phyloP scores from a whole-genome alignment of 352 stramenopile species.

The Phytophthora pinifolia region DNA sequence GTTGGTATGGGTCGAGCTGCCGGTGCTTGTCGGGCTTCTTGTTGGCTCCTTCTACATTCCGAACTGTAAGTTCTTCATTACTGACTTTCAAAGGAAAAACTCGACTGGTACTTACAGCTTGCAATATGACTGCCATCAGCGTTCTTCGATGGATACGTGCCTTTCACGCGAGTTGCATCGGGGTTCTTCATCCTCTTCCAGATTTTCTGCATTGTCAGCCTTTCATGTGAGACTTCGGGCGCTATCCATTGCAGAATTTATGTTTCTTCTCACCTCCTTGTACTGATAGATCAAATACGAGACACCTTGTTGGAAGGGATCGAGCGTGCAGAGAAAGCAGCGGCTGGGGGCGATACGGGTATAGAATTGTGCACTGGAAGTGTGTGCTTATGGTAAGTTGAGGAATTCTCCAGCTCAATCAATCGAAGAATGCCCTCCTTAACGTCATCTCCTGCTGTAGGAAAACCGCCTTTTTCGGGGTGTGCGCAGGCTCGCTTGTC shows the following conservation, averaged over 20 bases:
- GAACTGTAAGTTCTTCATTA: slow-evolving; percentile 32
- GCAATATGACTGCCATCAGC: slow-evolving; percentile 17
- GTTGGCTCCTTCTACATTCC: slow-evolving; percentile 78
- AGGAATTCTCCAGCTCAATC: background rate
- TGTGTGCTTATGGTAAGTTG: slow-evolving; percentile 23
- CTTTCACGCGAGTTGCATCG: slow-evolving; percentile 55
- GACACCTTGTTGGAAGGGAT: slow-evolving; percentile 58
- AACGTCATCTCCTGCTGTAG: slow-evolving; percentile 1
- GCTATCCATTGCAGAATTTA: background rate
- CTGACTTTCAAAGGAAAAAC: background rate
- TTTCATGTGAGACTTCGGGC: slow-evolving; percentile 51
- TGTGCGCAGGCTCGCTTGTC: slow-evolving; percentile 66
- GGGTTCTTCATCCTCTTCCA: slow-evolving; percentile 80
- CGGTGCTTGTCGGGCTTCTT: slow-evolving; percentile 50
- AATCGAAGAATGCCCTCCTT: background rate
- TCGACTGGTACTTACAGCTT: background rate
- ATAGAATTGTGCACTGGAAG: slow-evolving; percentile 7
- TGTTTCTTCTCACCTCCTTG: background rate
- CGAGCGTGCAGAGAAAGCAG: slow-evolving; percentile 34
- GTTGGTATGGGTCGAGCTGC: slow-evolving; percentile 43
- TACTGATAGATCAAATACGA: slow-evolving; percentile 52
- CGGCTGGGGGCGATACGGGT: slow-evolving; percentile 5
- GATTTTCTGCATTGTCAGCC: slow-evolving; percentile 77
- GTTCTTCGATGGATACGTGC: slow-evolving; percentile 69
- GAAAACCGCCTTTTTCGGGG: slow-evolving; percentile 28